Conservation (phyloP, 2,329 filamentous ascomycete species). For the Ilyonectria mors-panacis region DNA sequence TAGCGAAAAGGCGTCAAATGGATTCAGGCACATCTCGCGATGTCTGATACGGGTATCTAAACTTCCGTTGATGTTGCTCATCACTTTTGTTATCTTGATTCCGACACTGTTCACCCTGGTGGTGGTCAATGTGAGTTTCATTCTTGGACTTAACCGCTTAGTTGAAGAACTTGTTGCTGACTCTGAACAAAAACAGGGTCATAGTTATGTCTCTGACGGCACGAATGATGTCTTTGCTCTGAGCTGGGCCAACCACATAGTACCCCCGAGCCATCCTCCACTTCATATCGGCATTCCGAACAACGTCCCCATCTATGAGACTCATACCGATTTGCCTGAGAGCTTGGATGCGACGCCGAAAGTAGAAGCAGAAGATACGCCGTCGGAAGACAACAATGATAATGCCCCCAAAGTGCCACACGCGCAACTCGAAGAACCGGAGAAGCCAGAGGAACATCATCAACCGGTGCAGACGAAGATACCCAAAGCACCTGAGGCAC, state of each 20-base stretch:
- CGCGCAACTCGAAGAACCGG: no score
- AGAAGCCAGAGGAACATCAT: no score
- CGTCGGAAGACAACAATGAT: background rate
- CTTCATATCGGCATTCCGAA: background rate
- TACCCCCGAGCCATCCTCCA: background rate
- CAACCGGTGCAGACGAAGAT: background rate
- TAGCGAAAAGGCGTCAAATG: background rate
- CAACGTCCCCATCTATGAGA: background rate
- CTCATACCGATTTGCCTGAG: background rate
- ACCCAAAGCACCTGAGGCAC: background rate
- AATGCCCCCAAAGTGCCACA: background rate
- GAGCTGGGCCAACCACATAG: background rate
- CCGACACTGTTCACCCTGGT: background rate
- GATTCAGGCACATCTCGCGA: background rate
- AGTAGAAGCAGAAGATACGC: background rate
- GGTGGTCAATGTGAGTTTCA: background rate
- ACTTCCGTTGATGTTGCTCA: background rate
- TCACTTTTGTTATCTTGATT: background rate
- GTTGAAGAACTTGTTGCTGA: background rate
- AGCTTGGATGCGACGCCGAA: background rate
- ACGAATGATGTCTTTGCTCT: background rate
- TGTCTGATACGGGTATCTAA: background rate
- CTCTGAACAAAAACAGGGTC: background rate
- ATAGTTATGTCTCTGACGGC: background rate
- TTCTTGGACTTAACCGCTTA: background rate